Base-by-base conservation (phyloP, 129 eudicot genomes). In the Escallonia herrerae region DNA sequence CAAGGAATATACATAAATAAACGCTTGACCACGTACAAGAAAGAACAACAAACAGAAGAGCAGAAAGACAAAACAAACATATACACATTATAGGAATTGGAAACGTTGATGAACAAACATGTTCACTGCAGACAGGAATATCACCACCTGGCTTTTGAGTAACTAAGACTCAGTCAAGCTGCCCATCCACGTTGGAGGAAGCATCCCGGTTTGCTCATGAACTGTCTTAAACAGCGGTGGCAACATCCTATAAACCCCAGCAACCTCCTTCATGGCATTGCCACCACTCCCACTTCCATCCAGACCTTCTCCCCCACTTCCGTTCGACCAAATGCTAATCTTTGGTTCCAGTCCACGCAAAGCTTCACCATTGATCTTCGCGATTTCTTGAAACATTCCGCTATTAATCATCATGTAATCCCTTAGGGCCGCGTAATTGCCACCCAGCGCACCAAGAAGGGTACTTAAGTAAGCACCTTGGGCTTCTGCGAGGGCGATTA, bases 151-250 rank as follows among this genome's bases (percentile, higher is more conserved):
- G 33, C 33, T 22, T 22, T 22, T 22, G 33, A 22, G 33, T 22
- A 46, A 8, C 41, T 66, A 44, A 6, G 67, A 51, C 43, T 75
- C 75, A 4, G 55, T 2, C 49, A 76, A 56, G 15, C 56, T 56
- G 11, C 81, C 76, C 56, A 76, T 65, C 76, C 81, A 70, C 42
- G 81, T 9, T 9, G 76, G 81, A 7, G 81, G 81, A 58, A 71
- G 48, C 81, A 77, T 71, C 38, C 75, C 75, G 1, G 77, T 77
- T 66, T 71, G 81, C 65, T 77, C 77, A 40, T 71, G 67, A 22
- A 71, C 77, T 0, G 77, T 77, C 69, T 76, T 52, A 33, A 76
- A 64, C 59, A 70, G 37, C 15, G 81, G 76, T n/a, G 76, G 76
- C 62, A 76, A 54, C 73, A 71, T 77, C 39, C 52, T 71, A 48